Conservation (phyloP, 176 grass and related monocot species). For the Phoenix dactylifera region DNA sequence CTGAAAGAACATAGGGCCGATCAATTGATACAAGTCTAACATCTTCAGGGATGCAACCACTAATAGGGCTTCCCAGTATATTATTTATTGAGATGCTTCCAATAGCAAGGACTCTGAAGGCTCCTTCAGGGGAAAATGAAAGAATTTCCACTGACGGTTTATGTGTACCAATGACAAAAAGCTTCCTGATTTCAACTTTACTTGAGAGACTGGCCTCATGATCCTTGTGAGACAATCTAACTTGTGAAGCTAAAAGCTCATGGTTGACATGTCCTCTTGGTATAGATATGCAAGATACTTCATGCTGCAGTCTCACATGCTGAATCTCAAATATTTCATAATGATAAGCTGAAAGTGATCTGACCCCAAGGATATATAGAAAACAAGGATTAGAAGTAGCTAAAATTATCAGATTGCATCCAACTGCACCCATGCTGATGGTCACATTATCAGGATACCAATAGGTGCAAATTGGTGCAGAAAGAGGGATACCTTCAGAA, state of each 20-base stretch:
- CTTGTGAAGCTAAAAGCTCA: constrained; percentile 21
- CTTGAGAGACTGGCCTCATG: constrained; percentile 9
- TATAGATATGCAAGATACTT: constrained; percentile 93
- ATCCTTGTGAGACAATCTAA: constrained; percentile 19
- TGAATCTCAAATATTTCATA: constrained; percentile 62
- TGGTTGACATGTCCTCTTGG: constrained; percentile 27
- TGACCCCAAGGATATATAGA: constrained; percentile 63
- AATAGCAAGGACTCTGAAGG: constrained; percentile 43
- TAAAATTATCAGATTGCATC: constrained; percentile 63
- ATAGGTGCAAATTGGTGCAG: constrained; percentile 48
- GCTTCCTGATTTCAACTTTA: constrained; percentile 45
- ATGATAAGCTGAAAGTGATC: constrained; percentile 48
- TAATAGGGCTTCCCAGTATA: constrained; percentile 67
- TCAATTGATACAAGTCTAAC: constrained; percentile 74
- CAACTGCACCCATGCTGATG: constrained; percentile 87
- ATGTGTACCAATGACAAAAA: constrained; percentile 91
- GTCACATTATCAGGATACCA: constrained; percentile 68
- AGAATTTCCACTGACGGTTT: constrained; percentile 92
- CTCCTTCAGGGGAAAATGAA: constrained; percentile 54
- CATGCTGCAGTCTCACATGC: constrained; percentile 59
- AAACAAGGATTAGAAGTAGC: constrained; percentile 94
- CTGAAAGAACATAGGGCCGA: constrained; percentile 73
- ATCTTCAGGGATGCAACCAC: constrained; percentile 93
- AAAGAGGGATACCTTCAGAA: constrained; percentile 51
- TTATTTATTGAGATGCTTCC: constrained; percentile 72